Conservation (phyloP, 1,284 basidiomycete genomes). For the Leccinum discolor region DNA sequence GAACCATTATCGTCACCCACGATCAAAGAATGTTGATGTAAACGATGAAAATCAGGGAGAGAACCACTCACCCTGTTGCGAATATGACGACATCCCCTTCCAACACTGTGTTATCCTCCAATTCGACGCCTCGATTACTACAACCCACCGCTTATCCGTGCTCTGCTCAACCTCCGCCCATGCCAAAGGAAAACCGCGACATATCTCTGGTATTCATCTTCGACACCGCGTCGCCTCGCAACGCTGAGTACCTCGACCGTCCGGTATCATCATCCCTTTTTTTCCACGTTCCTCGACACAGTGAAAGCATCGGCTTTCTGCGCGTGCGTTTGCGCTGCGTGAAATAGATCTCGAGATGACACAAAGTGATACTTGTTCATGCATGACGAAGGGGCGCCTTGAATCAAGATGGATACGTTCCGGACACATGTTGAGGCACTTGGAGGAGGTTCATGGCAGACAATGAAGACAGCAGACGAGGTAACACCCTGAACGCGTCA, state of each 20-base stretch:
- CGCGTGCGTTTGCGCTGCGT: slow-evolving; percentile 16
- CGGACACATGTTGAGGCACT: slow-evolving; percentile 24
- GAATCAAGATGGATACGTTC: slow-evolving; percentile 24
- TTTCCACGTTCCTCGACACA: slow-evolving; percentile 9
- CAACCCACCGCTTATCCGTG: slow-evolving; percentile 20
- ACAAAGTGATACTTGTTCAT: slow-evolving; percentile 27
- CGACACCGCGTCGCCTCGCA: slow-evolving; percentile 7
- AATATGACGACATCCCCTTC: slow-evolving; percentile 11
- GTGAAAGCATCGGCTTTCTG: slow-evolving; percentile 32
- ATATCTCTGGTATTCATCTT: slow-evolving; percentile 28
- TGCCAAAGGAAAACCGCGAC: slow-evolving; percentile 18
- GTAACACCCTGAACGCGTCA: slow-evolving; percentile 5
- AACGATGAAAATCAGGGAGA: neutral
- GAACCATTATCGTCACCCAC: neutral
- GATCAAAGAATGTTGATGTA: neutral
- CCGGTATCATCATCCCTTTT: slow-evolving; percentile 28
- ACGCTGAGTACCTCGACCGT: slow-evolving; percentile 18
- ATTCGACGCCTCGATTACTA: neutral
- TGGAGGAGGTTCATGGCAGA: slow-evolving; percentile 23
- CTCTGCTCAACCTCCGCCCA: slow-evolving; percentile 20
- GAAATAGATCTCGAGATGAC: slow-evolving; percentile 32
- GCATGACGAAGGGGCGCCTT: slow-evolving; percentile 6
- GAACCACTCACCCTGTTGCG: slow-evolving; percentile 38
- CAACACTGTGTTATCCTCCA: no score
- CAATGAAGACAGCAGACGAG: slow-evolving; percentile 9